Evolutionary conservation across 495 filamentous ascomycete species (phyloP).

Genomic region (Penicillium taxi): DNA sequence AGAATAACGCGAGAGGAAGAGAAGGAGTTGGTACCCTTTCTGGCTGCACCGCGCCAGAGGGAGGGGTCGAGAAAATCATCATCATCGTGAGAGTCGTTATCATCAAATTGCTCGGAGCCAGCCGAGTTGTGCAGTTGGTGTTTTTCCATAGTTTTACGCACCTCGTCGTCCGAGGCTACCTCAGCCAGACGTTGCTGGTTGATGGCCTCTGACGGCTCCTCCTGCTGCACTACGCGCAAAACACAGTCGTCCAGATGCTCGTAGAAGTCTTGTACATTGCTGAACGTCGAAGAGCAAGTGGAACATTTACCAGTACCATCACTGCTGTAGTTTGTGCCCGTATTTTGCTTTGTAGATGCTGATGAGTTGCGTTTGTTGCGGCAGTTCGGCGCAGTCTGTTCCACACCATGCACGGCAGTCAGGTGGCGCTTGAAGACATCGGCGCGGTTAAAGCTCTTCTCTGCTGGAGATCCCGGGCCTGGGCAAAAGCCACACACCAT

Average conservation of each 20-base stretch:
- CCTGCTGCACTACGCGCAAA: constrained; percentile 91
- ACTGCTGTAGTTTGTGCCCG: constrained; percentile 51
- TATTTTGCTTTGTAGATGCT: constrained; percentile 43
- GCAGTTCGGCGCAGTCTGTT: constrained; percentile 92
- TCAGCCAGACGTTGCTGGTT: constrained; percentile 80
- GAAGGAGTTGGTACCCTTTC: constrained; percentile 28
- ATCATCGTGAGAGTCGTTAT: constrained; percentile 53
- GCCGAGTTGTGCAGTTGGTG: constrained; percentile 61
- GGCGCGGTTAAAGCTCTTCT: constrained; percentile 97
- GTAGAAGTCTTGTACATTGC: constrained; percentile 95
- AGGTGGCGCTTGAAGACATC: constrained; percentile 98
- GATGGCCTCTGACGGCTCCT: constrained; percentile 91
- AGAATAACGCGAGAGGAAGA: constrained; percentile 36
- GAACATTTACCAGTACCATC: constrained; percentile 91
- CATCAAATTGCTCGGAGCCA: constrained; percentile 34
- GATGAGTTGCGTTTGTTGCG: constrained; percentile 73
- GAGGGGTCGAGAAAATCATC: constrained; percentile 51
- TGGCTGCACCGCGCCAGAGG: constrained; percentile 33
- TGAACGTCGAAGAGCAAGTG: constrained; percentile 86
- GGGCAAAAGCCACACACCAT: constrained; percentile 99
- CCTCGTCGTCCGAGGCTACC: constrained; percentile 73
- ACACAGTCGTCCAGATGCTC: constrained; percentile 99
- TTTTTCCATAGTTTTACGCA: constrained; percentile 75
- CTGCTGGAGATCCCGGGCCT: constrained; percentile 79
- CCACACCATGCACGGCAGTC: constrained; percentile 86